Evolutionary conservation across 2,329 filamentous ascomycete genomes (phyloP), one percentile per base, ranked within the genome.

Genomic region (Hypoxylon sp.): DNA sequence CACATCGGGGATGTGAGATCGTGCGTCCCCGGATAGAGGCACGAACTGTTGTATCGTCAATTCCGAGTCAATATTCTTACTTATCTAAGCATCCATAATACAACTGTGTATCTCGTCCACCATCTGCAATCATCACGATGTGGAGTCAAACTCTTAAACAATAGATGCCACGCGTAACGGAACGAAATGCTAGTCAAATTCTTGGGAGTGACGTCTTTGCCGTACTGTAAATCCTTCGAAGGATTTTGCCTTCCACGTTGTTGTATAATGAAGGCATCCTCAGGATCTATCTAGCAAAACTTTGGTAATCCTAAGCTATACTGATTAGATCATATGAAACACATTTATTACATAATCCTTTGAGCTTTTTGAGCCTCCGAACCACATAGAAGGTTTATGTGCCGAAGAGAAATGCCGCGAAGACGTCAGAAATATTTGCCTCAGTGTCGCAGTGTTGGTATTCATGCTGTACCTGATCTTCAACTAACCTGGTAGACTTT

Each of bases 61-160:
- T 10, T 29, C 46, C 8, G 37, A 52, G 44, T 17, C 5, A 14
- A 14, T 54, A 47, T 44, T 24, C 10, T 19, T 22, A 44, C 17
- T 44, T 22, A 22, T 1, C 1, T 31, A 33, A 50, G 22, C 14
- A 44, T 44, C 51, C 14, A n/a, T 26, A 57, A 57, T 51, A 31
- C 52, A 46, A 31, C 52, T 17, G 46, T n/a, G 35, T 31, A 37
- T 35, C 22, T 17, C 50, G 29, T 55, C 29, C 24, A 13, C 19
- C 44, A 42, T 48, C 42, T 42, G 48, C 42, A 24, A 50, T n/a
- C 19, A n/a, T 39, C 31, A 42, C 31, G 17, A 2, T 17, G 37
- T 22, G 50, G 14, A 39, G 44, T 60, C 50, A 46, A 51, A 60
- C 11, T 48, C 26, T 60, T 48, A 54, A 53, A 50, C 26, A 26